Base-by-base conservation (phyloP, 176 grass and related monocot species). In the Cymbopogon citratus region DNA sequence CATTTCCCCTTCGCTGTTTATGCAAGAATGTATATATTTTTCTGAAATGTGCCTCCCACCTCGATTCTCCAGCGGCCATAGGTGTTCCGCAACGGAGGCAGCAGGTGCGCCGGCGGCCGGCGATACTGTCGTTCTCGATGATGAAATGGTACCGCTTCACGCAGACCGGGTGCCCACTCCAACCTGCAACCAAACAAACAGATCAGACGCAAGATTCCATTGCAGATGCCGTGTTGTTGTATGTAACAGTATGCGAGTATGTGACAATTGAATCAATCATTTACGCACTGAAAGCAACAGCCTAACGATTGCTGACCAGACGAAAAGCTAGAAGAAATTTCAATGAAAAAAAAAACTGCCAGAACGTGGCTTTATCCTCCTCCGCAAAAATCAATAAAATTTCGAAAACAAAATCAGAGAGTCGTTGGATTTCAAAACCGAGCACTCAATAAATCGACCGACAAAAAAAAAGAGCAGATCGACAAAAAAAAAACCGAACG, bases 141-240 rank as follows among this genome's bases (percentile, higher is more conserved):
- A 99, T 91, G 80, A 99, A 99, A 90, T 99, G 96, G 80, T 99
- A 99, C 12, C 96, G 87, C 81, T 93, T 99, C 71, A 89, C 90
- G 52, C 96, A 99, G 26, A 99, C 96, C 0, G 96, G 96, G 69
- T 99, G 96, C 14, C 85, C 87, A 38, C 96, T 99, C 96, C 96
- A 99, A 15, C 96, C 96, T 99, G 70, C 80, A 91, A 85, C 36
- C 43, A 86, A 45, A 77, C 41, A 75, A 73, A 75, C 39, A 72
- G 12, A 81, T 89, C 57, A 83, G 54, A 16, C 19, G 54, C 26
- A 18, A 75, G 48, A 80, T 80, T 84, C 69, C 49, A 31, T 84
- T 38, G 67, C 70, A 28, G 29, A 57, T 75, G 24, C 36, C 76
- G 9, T 68, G 25, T 29, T 74, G 12, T 3, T 83, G 40, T 83